phyloP scores from a whole-genome alignment of 140 eudicot species.

The Erigeron philadelphicus region DNA sequence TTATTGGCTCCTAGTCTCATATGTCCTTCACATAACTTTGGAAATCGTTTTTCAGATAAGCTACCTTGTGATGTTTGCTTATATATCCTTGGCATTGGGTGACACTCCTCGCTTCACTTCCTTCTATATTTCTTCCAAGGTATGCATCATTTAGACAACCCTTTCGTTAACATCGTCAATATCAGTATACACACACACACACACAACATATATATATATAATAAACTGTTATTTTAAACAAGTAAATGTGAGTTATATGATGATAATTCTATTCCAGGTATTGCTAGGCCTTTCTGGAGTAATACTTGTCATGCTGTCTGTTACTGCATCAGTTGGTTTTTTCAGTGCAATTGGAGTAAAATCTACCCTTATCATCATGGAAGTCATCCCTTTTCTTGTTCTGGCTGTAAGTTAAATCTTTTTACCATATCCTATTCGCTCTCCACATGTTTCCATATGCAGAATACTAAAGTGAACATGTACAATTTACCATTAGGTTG shows the following conservation, averaged over 20 bases:
- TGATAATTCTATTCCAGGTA: slow-evolving; percentile 48
- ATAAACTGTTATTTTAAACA: too few species aligned
- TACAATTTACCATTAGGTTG: slow-evolving; percentile 6
- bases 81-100: slow-evolving; percentile 90
- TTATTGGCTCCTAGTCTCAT: neutral
- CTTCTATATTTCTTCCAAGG: slow-evolving; percentile 88
- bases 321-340: slow-evolving; percentile 93
- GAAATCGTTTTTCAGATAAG: slow-evolving; percentile 62
- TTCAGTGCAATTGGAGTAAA: slow-evolving; percentile 95
- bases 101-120: slow-evolving; percentile 83
- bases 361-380: slow-evolving; percentile 98
- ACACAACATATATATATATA: neutral
- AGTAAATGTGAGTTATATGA: neutral
- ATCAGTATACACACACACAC: neutral
- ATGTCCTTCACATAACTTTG: slow-evolving; percentile 12
- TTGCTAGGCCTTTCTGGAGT: slow-evolving; percentile 95
- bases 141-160: slow-evolving; percentile 19
- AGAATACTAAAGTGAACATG: slow-evolving; percentile 1
- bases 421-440: neutral
- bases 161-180: neutral
- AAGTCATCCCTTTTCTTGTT: slow-evolving; percentile 99
- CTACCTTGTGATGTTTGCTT: slow-evolving; percentile 99
- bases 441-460: neutral
- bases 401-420: slow-evolving; percentile 68
- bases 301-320: slow-evolving; percentile 87